Conservation (phyloP, 805 yeast genomes). For the Ascoidea asiatica region DNA sequence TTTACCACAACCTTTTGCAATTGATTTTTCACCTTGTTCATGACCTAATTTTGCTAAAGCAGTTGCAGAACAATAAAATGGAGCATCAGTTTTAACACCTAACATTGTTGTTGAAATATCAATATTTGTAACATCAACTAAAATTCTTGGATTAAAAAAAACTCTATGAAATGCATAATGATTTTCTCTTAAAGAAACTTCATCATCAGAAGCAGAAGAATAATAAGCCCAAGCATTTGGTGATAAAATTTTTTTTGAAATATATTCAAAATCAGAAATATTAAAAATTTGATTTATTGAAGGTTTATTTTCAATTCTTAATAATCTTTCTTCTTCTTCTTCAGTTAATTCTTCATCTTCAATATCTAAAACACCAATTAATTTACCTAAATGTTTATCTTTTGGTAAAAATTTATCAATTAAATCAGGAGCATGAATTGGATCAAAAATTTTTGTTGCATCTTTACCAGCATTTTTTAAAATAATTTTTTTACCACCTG, state of each 20-base stretch:
- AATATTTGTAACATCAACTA: constrained; percentile 68
- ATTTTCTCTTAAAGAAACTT: constrained; percentile 78
- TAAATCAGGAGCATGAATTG: constrained; percentile 85
- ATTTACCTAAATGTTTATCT: constrained; percentile 50
- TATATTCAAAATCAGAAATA: constrained; percentile 72
- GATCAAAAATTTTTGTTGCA: constrained; percentile 75
- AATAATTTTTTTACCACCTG: constrained; percentile 67
- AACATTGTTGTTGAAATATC: constrained; percentile 48
- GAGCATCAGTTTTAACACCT: constrained; percentile 30
- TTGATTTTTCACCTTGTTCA: constrained; percentile 27
- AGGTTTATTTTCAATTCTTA: constrained; percentile 41
- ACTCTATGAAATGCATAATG: constrained; percentile 81
- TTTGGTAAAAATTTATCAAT: constrained; percentile 45
- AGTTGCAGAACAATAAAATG: constrained; percentile 36
- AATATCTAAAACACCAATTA: constrained; percentile 22
- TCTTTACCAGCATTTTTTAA: constrained; percentile 72
- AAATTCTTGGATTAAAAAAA: constrained; percentile 72
- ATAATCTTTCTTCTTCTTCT: constrained; percentile 29
- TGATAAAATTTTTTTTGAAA: constrained; percentile 69
- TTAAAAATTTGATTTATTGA: constrained; percentile 59
- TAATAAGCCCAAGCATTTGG: constrained; percentile 87
- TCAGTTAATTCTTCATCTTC: constrained; percentile 23
- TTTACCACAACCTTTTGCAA: constrained; percentile 25
- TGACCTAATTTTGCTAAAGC: constrained; percentile 31
- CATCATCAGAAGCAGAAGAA: constrained; percentile 88